Conservation (phyloP, 1,139 yeast genomes). For the Yamadazyma sp. region DNA sequence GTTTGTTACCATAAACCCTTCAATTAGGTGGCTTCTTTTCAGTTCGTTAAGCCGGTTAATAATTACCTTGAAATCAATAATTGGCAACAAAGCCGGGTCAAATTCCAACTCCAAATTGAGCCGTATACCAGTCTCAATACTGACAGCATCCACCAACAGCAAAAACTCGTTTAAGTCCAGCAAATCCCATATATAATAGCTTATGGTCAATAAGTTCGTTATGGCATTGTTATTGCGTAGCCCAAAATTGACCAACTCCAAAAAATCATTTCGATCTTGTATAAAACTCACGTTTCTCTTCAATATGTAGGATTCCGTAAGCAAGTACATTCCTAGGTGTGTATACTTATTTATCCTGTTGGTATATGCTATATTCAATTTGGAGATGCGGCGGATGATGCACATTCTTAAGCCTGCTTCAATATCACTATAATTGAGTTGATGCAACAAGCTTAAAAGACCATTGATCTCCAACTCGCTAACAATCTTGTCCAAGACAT, state of each 20-base stretch:
- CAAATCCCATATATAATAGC: slow-evolving; percentile 23
- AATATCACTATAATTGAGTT: background rate
- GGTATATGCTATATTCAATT: slow-evolving; percentile 9
- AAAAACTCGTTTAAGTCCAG: slow-evolving; percentile 18
- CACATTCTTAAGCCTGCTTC: background rate
- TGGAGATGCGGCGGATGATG: background rate
- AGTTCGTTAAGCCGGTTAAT: slow-evolving; percentile 7
- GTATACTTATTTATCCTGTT: slow-evolving; percentile 14
- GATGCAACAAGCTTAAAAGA: slow-evolving; percentile 3
- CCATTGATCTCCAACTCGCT: slow-evolving; percentile 12
- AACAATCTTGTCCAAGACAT: slow-evolving; percentile 8
- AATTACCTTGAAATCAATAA: slow-evolving; percentile 14
- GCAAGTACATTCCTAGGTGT: slow-evolving; percentile 14
- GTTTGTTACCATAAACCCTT: slow-evolving; percentile 14
- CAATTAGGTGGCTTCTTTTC: slow-evolving; percentile 7
- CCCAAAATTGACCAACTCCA: slow-evolving; percentile 6
- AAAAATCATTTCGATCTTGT: slow-evolving; percentile 5
- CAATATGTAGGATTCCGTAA: slow-evolving; percentile 14
- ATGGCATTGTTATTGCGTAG: slow-evolving; percentile 3
- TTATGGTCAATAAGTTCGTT: slow-evolving; percentile 16
- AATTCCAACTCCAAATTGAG: slow-evolving; percentile 25
- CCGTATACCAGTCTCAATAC: slow-evolving; percentile 1
- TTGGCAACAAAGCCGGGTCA: slow-evolving; percentile 18
- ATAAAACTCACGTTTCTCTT: slow-evolving; percentile 6
- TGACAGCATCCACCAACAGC: slow-evolving; percentile 8